Evolutionary conservation across 768 basidiomycete species (phyloP).

Genomic region (Rhodotorula taiwanensis): DNA sequence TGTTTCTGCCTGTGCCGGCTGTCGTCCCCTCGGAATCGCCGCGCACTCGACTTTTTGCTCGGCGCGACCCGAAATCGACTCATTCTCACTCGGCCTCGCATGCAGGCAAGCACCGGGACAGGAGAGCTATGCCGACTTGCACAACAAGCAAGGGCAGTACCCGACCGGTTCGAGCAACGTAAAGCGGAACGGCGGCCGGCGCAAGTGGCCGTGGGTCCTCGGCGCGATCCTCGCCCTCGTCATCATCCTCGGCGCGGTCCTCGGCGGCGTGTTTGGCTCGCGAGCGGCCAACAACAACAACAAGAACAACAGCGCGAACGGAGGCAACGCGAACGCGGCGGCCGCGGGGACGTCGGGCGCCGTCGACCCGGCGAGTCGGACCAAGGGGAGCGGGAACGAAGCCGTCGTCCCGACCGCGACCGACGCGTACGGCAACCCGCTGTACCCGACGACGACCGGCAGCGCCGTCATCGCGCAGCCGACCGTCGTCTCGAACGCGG

Average conservation of each 20-base stretch:
- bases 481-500: conserved; percentile 46
- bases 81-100: no score
- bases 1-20: not conserved
- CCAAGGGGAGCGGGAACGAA: conserved; percentile 68
- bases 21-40: no score
- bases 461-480: conserved; percentile 49
- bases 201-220: conserved; percentile 55
- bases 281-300: conserved; percentile 51
- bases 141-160: no score
- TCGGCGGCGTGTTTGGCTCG: conserved; percentile 72
- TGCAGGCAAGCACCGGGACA: not conserved
- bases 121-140: not conserved
- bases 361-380: conserved; percentile 53
- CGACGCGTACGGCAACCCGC: conserved; percentile 38
- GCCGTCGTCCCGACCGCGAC: conserved; percentile 67
- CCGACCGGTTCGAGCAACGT: no score
- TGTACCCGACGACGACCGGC: conserved; percentile 59
- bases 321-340: conserved; percentile 40
- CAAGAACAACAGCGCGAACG: conserved; percentile 32
- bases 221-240: conserved; percentile 45
- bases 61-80: no score
- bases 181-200: not conserved
- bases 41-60: no score
- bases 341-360: conserved; percentile 44
- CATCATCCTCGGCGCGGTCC: conserved; percentile 48